A percentile compares a stretch with the other conserved stretches of the same genome.
These are phyloP conservation scores for Neofusicoccum parvum DNA, from an alignment of 2,329 filamentous ascomycete species.

Conservation along the genomic window DNA sequence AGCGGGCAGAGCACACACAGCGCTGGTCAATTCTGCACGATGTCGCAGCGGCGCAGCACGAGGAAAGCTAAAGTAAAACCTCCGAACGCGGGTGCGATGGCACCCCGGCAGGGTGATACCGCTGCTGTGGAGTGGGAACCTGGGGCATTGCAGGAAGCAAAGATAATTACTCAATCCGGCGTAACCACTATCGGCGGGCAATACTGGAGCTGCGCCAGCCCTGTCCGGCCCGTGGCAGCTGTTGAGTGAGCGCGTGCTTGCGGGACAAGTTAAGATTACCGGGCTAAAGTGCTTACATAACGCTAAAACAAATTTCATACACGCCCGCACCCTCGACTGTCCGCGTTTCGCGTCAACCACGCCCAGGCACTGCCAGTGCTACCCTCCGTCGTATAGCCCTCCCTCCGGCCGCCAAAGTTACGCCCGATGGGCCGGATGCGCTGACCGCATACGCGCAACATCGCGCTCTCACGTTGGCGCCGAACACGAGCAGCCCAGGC, in stretches of 20 bases:
- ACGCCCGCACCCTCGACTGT: not conserved
- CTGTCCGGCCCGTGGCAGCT: not conserved
- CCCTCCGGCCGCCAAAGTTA: not conserved
- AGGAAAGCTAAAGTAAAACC: not conserved
- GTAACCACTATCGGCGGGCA: not conserved
- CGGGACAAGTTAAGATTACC: constrained; percentile 3
- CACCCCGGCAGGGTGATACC: not conserved
- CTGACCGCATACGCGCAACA: constrained; percentile 17
- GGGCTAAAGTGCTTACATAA: not conserved
- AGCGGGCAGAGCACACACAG: not conserved
- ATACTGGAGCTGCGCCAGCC: not conserved
- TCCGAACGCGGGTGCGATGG: not conserved
- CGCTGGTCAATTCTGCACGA: not conserved
- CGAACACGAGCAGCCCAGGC: constrained; percentile 10
- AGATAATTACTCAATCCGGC: not conserved
- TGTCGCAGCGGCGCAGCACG: not conserved
- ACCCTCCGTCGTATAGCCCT: not conserved
- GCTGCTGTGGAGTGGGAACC: not conserved
- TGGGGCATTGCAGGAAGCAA: not conserved
- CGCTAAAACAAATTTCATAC: not conserved
- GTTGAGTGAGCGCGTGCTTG: not conserved
- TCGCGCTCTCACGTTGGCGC: constrained; percentile 5
- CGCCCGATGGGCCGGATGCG: constrained; percentile 9
- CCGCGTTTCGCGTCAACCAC: constrained; percentile 16
- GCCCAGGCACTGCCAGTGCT: constrained; percentile 7